Percentiles rank a stretch among this genome's conserved stretches.
phyloP scores from a whole-genome alignment of 2,329 filamentous ascomycete species.

The Scleromitrula shiraiana region DNA sequence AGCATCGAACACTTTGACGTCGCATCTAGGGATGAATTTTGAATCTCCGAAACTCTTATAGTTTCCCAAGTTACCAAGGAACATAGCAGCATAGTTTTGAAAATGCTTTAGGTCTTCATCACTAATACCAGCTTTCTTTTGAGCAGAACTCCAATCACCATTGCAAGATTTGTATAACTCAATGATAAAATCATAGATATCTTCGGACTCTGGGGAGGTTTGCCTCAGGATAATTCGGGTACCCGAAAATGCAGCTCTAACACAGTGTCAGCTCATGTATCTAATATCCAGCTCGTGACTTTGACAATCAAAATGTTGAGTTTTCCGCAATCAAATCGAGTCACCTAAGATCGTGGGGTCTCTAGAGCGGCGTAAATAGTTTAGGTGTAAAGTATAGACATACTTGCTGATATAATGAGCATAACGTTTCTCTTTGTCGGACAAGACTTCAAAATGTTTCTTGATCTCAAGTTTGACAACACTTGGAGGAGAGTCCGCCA shows the following conservation, averaged over 20 bases:
- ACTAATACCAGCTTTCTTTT: conserved; percentile 54
- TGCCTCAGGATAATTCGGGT: conserved; percentile 73
- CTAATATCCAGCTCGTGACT: neutral
- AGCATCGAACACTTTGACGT: conserved; percentile 53
- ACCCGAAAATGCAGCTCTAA: conserved; percentile 67
- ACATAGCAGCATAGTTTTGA: conserved; percentile 63
- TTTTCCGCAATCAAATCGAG: too few species aligned
- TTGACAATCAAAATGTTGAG: too few species aligned
- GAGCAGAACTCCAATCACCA: conserved; percentile 65
- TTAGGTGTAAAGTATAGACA: conserved; percentile 16
- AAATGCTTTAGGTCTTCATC: conserved; percentile 59
- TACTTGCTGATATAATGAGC: conserved; percentile 82
- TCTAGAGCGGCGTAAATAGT: too few species aligned
- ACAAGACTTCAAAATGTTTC: conserved; percentile 78
- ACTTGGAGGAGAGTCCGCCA: conserved; percentile 83
- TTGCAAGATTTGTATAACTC: conserved; percentile 56
- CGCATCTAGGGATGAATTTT: conserved; percentile 71
- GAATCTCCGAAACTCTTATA: conserved; percentile 83
- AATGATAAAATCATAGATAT: conserved; percentile 75
- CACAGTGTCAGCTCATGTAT: neutral
- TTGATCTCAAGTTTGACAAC: conserved; percentile 85
- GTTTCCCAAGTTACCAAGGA: conserved; percentile 71
- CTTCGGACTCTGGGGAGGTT: conserved; percentile 72
- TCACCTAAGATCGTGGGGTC: too few species aligned
- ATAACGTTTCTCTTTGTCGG: conserved; percentile 75